Percentiles rank a stretch among this genome's conserved stretches.
These are phyloP conservation scores for Hypholoma sublateritium DNA, from an alignment of 768 basidiomycete genomes.

Conservation along the genomic window DNA sequence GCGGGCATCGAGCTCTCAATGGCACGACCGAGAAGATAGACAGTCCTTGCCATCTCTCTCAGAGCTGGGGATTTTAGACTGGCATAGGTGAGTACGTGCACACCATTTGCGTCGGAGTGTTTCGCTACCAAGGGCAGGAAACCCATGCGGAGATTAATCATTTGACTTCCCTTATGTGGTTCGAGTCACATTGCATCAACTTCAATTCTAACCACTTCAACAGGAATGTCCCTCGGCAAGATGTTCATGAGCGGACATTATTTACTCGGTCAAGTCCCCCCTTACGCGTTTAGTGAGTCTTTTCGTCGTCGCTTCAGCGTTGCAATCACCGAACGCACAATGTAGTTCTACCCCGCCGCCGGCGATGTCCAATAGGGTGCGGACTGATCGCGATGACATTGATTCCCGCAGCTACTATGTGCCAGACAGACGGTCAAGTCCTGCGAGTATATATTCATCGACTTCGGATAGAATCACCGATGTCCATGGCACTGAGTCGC, in stretches of 20 bases:
- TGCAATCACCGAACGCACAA: not conserved
- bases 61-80: slow-evolving; percentile 1
- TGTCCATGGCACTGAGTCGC: not conserved
- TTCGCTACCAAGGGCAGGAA: not conserved
- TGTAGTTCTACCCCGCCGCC: not conserved
- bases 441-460: not conserved
- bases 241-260: not conserved
- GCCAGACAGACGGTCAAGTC: not conserved
- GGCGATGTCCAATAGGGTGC: not conserved
- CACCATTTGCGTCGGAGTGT: not conserved
- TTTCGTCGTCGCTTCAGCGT: not conserved
- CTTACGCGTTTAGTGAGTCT: not conserved
- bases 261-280: not conserved
- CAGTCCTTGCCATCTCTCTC: not conserved
- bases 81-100: not conserved
- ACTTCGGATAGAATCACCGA: not conserved
- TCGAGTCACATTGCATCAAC: not conserved
- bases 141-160: not conserved
- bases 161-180: not conserved
- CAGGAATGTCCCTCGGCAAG: slow-evolving; percentile 1
- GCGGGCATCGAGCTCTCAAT: not conserved
- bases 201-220: not conserved
- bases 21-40: not conserved
- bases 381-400: not conserved
- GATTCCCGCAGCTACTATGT: not conserved